These are phyloP conservation scores for Achlya hypogyna DNA, from an alignment of 352 stramenopile species.

Conservation along the genomic window DNA sequence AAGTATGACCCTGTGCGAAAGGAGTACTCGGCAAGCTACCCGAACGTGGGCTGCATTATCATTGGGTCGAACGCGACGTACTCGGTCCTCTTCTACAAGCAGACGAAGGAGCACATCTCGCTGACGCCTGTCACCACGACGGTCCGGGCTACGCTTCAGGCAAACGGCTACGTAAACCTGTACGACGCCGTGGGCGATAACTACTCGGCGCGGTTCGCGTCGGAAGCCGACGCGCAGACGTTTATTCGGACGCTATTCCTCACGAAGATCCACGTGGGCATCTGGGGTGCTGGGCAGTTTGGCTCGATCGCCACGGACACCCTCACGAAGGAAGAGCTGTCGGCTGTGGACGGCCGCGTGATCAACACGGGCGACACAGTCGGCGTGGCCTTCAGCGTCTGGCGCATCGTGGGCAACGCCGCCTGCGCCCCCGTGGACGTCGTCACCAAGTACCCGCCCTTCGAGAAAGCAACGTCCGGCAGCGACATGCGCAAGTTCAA, in stretches of 20 bases:
- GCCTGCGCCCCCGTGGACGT: conserved; percentile 44
- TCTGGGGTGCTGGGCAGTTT: conserved; percentile 48
- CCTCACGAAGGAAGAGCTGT: conserved; percentile 44
- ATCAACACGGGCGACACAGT: conserved; percentile 44
- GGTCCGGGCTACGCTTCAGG: conserved; percentile 59
- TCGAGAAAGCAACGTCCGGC: conserved; percentile 43
- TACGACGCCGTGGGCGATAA: conserved; percentile 63
- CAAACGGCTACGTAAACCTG: conserved; percentile 77
- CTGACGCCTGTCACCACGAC: conserved; percentile 38
- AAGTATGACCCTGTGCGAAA: conserved; percentile 49
- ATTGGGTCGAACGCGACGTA: conserved; percentile 55
- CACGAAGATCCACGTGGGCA: conserved; percentile 70
- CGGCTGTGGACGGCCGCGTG: conserved; percentile 27
- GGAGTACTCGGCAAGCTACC: conserved; percentile 40
- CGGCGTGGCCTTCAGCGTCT: conserved; percentile 55
- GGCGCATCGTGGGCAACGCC: conserved; percentile 66
- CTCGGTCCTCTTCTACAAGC: conserved; percentile 68
- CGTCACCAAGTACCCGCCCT: conserved; percentile 67
- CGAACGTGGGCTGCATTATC: conserved; percentile 57
- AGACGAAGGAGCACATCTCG: conserved; percentile 55
- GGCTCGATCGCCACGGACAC: conserved; percentile 38
- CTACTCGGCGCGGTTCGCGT: conserved; percentile 68
- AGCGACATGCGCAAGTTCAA: conserved; percentile 55
- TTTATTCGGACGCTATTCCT: conserved; percentile 66
- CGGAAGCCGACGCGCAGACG: conserved; percentile 44